Conservation (phyloP, 2,329 filamentous ascomycete genomes). For the Calonectria pteridis region DNA sequence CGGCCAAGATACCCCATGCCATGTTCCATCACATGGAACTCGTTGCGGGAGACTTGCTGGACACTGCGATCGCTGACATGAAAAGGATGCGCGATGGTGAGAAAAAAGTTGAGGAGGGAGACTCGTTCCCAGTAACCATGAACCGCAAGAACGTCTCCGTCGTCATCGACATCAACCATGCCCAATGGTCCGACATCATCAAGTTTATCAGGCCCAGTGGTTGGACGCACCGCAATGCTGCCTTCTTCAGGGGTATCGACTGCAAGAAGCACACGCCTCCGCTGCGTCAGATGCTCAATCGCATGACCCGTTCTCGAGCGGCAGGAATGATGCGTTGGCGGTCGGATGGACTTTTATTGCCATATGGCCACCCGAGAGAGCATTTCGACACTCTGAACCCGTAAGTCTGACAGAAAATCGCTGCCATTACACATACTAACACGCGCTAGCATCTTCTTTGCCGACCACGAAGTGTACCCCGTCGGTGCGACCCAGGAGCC, state of each 20-base stretch:
- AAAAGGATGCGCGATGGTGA: not conserved
- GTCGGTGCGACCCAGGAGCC: slow-evolving; percentile 36
- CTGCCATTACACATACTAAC: not conserved
- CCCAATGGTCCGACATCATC: slow-evolving; percentile 25
- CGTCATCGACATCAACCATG: slow-evolving; percentile 8
- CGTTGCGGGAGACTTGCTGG: slow-evolving; percentile 12
- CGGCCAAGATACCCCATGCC: slow-evolving; percentile 29
- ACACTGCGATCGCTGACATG: slow-evolving; percentile 11
- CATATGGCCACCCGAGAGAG: slow-evolving; percentile 36
- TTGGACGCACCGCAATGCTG: not conserved
- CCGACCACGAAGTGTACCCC: not conserved
- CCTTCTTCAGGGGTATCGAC: slow-evolving; percentile 24
- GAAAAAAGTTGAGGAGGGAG: not conserved
- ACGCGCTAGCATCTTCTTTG: slow-evolving; percentile 33
- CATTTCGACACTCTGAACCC: slow-evolving; percentile 34
- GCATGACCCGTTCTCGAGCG: slow-evolving; percentile 35
- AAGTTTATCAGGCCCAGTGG: not conserved
- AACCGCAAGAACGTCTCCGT: not conserved
- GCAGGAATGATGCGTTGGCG: slow-evolving; percentile 36
- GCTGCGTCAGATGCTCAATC: not conserved
- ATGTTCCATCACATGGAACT: slow-evolving; percentile 26
- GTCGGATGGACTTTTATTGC: slow-evolving; percentile 39
- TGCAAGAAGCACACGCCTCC: slow-evolving; percentile 16
- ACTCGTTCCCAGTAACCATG: slow-evolving; percentile 6
- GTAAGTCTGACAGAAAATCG: slow-evolving; percentile 32